These are phyloP conservation scores for Arthrobotrys sinensis DNA, from an alignment of 2,329 filamentous ascomycete species.

Conservation along the genomic window DNA sequence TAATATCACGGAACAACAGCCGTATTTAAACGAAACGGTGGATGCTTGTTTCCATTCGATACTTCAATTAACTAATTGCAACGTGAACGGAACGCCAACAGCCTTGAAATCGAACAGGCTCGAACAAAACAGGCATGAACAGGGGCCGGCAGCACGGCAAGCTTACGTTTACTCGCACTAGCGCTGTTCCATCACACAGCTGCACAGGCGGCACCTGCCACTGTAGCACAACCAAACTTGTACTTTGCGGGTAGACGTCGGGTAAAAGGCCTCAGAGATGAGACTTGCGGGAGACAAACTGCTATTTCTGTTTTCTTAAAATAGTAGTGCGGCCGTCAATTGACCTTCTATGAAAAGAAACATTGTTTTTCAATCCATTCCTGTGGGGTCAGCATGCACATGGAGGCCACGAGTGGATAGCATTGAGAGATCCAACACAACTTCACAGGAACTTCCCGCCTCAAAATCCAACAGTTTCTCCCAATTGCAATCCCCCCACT, in stretches of 20 bases:
- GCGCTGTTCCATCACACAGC: conserved; percentile 20
- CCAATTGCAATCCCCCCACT: neutral
- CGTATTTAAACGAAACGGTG: conserved; percentile 56
- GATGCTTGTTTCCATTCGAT: conserved; percentile 6
- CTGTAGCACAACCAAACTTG: conserved; percentile 1
- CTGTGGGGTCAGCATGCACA: no score
- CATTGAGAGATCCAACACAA: conserved; percentile 10
- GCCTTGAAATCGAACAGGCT: neutral
- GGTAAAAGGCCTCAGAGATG: neutral
- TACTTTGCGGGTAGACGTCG: conserved; percentile 1
- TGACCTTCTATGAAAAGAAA: neutral
- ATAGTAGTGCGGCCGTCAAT: neutral
- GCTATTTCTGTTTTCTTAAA: neutral
- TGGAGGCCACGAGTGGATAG: neutral
- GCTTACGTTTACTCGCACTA: conserved; percentile 16
- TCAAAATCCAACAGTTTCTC: neutral
- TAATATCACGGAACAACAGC: conserved; percentile 38
- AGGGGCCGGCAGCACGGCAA: conserved; percentile 28
- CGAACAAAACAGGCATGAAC: neutral
- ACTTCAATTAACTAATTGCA: neutral
- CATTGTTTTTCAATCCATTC: no score
- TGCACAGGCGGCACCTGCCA: conserved; percentile 3
- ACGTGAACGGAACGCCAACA: no score
- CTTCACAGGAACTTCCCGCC: conserved; percentile 4
- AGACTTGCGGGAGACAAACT: conserved; percentile 1